phyloP scores from a whole-genome alignment of 116 monocot species.

The Posidonia oceanica region DNA sequence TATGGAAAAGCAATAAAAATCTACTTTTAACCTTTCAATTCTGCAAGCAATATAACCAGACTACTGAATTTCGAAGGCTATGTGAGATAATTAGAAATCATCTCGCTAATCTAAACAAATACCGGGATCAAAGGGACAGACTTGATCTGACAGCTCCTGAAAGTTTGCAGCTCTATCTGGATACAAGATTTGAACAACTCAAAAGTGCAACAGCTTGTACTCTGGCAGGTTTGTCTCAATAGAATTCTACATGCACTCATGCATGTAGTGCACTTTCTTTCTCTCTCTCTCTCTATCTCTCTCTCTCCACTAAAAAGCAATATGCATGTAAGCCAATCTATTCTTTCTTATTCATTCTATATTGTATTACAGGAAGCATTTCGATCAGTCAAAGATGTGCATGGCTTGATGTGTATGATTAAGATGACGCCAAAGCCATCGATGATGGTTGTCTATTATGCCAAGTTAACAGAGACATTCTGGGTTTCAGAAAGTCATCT shows the following conservation, averaged over 20 bases:
- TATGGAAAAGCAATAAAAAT: too few relatives aligned
- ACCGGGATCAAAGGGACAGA: slow-evolving; percentile 87
- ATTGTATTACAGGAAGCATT: slow-evolving; percentile 95
- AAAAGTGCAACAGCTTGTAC: slow-evolving; percentile 82
- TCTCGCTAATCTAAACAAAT: slow-evolving; percentile 88
- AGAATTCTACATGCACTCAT: too few relatives aligned
- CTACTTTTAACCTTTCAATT: slow-evolving; percentile 98
- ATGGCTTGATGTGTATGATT: slow-evolving; percentile 89
- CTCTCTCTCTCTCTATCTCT: too few relatives aligned
- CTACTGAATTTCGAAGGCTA: slow-evolving; percentile 88
- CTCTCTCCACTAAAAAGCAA: too few relatives aligned
- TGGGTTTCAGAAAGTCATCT: too few relatives aligned
- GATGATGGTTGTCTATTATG: slow-evolving; percentile 77
- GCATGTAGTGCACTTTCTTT: too few relatives aligned
- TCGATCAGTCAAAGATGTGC: slow-evolving; percentile 85
- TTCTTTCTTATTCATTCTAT: not conserved
- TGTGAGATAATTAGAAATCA: slow-evolving; percentile 97
- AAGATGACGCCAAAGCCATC: slow-evolving; percentile 93
- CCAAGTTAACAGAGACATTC: too few relatives aligned
- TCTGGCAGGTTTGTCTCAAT: slow-evolving; percentile 67
- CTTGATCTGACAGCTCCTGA: too few relatives aligned
- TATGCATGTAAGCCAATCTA: too few relatives aligned
- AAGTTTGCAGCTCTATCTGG: too few relatives aligned
- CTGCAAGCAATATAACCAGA: slow-evolving; percentile 92
- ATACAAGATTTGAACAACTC: slow-evolving; percentile 86